phyloP scores from a whole-genome alignment of 345 rosid species.

The Eucalyptus marginata region DNA sequence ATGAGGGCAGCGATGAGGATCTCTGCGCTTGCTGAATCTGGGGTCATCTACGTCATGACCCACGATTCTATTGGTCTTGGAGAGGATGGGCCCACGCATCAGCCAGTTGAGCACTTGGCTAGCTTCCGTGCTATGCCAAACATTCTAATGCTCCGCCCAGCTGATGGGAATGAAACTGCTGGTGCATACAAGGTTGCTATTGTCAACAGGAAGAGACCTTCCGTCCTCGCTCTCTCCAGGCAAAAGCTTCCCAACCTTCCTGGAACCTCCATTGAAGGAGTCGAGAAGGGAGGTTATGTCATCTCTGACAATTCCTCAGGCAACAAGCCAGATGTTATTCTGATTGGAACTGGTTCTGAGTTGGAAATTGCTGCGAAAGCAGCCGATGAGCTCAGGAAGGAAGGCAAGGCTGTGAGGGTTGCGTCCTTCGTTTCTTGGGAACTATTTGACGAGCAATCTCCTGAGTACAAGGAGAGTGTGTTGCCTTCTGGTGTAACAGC shows the following conservation, averaged over 20 bases:
- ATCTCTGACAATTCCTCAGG: slow-evolving; percentile 81
- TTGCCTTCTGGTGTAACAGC: slow-evolving; percentile 62
- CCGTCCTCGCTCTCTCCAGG: slow-evolving; percentile 77
- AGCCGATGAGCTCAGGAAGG: slow-evolving; percentile 60
- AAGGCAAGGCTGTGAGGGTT: slow-evolving; percentile 81
- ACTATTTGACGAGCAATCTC: slow-evolving; percentile 63
- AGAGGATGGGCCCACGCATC: slow-evolving; percentile 98
- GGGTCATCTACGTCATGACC: slow-evolving; percentile 94
- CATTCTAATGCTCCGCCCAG: slow-evolving; percentile 88
- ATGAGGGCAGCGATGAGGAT: slow-evolving; percentile 94
- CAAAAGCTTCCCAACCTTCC: slow-evolving; percentile 83
- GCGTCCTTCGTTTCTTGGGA: slow-evolving; percentile 89
- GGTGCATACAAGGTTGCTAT: slow-evolving; percentile 87
- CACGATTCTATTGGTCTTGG: slow-evolving; percentile 97
- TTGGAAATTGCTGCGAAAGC: slow-evolving; percentile 83
- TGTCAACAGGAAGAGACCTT: slow-evolving; percentile 63
- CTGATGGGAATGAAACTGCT: slow-evolving; percentile 93
- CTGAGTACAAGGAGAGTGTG: slow-evolving; percentile 81
- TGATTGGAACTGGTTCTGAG: slow-evolving; percentile 95
- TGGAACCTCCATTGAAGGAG: slow-evolving; percentile 87
- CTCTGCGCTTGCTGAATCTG: slow-evolving; percentile 65
- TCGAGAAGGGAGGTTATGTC: slow-evolving; percentile 77
- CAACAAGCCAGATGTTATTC: slow-evolving; percentile 83
- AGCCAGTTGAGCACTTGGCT: slow-evolving; percentile 88
- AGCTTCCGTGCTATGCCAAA: slow-evolving; percentile 99